Percentiles rank a stretch among this genome's conserved stretches.
These are phyloP conservation scores for Penicillium sp. DNA, from an alignment of 2,329 filamentous ascomycete genomes.

Conservation along the genomic window DNA sequence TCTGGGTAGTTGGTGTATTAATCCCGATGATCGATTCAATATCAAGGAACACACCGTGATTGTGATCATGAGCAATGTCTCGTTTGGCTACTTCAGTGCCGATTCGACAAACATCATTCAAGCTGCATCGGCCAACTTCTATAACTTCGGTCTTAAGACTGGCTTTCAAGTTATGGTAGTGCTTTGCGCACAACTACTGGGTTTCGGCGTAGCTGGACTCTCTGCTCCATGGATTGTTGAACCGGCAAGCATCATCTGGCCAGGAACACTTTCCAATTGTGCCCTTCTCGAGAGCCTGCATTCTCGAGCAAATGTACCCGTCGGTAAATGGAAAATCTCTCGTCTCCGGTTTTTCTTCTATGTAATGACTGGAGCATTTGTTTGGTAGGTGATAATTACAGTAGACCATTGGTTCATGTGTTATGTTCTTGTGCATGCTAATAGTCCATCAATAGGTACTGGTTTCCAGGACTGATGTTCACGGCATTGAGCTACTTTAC, in stretches of 20 bases:
- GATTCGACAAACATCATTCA: slow-evolving; percentile 47
- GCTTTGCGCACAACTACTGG: slow-evolving; percentile 37
- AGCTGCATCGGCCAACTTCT: slow-evolving; percentile 35
- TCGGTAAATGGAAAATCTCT: slow-evolving; percentile 37
- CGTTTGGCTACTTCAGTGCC: slow-evolving; percentile 45
- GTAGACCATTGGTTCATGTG: too few species aligned
- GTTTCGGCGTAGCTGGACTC: slow-evolving; percentile 39
- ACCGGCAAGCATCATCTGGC: slow-evolving; percentile 40
- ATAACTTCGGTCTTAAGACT: slow-evolving; percentile 38
- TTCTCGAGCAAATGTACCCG: slow-evolving; percentile 33
- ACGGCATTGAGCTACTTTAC: slow-evolving; percentile 48
- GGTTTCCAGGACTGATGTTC: slow-evolving; percentile 50
- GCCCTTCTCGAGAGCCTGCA: slow-evolving; percentile 38
- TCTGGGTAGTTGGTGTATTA: slow-evolving; percentile 25
- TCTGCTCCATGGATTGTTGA: slow-evolving; percentile 35
- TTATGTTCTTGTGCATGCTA: neutral
- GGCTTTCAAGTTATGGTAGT: slow-evolving; percentile 38
- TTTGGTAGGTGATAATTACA: slow-evolving; percentile 14
- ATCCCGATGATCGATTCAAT: slow-evolving; percentile 44
- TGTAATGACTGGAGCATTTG: slow-evolving; percentile 25
- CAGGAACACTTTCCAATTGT: slow-evolving; percentile 35
- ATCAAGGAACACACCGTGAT: slow-evolving; percentile 46
- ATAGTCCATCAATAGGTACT: slow-evolving; percentile 39
- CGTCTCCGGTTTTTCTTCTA: slow-evolving; percentile 37
- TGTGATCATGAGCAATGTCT: slow-evolving; percentile 49